These are phyloP conservation scores for Stylonectria norvegica DNA, from an alignment of 2,329 filamentous ascomycete genomes.

Conservation along the genomic window DNA sequence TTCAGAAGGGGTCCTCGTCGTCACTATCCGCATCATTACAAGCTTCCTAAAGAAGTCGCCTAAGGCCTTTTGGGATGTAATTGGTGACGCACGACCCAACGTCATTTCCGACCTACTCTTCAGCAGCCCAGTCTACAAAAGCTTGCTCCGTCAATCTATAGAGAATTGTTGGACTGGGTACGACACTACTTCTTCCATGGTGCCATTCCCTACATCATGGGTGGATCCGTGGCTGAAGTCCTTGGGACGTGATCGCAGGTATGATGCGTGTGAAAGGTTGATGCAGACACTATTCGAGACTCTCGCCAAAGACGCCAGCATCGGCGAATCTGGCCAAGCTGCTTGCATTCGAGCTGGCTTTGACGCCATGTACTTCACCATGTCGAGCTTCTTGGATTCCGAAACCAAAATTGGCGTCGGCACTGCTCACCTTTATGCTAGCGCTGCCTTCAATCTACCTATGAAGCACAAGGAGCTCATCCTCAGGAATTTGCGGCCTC, in stretches of 20 bases:
- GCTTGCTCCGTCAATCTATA: conserved; percentile 60
- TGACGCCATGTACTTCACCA: conserved; percentile 54
- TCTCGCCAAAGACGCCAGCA: conserved; percentile 51
- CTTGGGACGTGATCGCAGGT: conserved; percentile 69
- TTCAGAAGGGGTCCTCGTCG: conserved; percentile 58
- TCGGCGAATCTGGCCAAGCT: conserved; percentile 55
- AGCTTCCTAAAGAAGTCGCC: conserved; percentile 71
- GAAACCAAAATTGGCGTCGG: conserved; percentile 43
- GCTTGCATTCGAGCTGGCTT: conserved; percentile 64
- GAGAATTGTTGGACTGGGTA: conserved; percentile 39
- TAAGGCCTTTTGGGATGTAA: conserved; percentile 81
- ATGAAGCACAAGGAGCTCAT: conserved; percentile 62
- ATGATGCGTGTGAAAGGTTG: conserved; percentile 76
- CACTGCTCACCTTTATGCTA: conserved; percentile 59
- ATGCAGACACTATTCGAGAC: conserved; percentile 70
- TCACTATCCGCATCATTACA: conserved; percentile 68
- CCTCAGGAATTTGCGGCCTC: conserved; percentile 33
- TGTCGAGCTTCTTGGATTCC: conserved; percentile 53
- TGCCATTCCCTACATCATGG: conserved; percentile 72
- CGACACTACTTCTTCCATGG: conserved; percentile 45
- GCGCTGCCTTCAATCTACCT: conserved; percentile 63
- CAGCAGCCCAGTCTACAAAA: conserved; percentile 62
- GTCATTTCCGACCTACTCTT: conserved; percentile 83
- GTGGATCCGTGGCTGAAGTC: conserved; percentile 74
- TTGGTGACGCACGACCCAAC: conserved; percentile 75